A percentile compares a stretch with the other conserved stretches of the same genome.
Conservation (phyloP, 2,329 filamentous ascomycete genomes). For the Ophiosphaerella narmari region DNA sequence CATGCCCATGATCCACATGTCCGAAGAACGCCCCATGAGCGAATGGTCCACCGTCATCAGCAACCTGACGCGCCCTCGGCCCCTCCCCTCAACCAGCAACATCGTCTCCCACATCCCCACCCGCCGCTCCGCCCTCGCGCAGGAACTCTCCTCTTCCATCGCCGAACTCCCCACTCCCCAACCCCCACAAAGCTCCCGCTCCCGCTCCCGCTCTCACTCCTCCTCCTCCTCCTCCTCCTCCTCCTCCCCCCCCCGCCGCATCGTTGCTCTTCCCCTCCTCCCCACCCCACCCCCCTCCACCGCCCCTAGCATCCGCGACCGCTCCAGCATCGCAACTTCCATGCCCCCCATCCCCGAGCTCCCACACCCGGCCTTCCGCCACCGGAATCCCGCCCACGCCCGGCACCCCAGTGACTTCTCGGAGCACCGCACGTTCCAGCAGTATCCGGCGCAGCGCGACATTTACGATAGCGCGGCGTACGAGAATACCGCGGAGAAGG, state of each 20-base stretch:
- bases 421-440: conserved; percentile 19
- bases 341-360: conserved; percentile 39
- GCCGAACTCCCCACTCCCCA: conserved; percentile 28
- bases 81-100: conserved; percentile 24
- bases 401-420: conserved; percentile 21
- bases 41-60: conserved; percentile 45
- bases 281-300: conserved; percentile 38
- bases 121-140: conserved; percentile 22
- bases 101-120: conserved; percentile 39
- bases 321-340: conserved; percentile 31
- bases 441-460: conserved; percentile 39
- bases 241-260: conserved; percentile 27
- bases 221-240: too few relatives aligned
- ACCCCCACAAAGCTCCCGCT: conserved; percentile 12
- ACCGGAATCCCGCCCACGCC: conserved; percentile 12
- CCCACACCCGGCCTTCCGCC: conserved; percentile 22
- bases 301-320: conserved; percentile 26
- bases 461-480: conserved; percentile 41
- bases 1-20: conserved; percentile 43
- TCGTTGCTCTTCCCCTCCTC: conserved; percentile 35
- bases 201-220: too few relatives aligned
- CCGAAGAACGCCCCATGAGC: conserved; percentile 48
- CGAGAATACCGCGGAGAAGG: conserved; percentile 61
- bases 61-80: conserved; percentile 31
- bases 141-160: conserved; percentile 23